These are phyloP conservation scores for Rhizophagus clarus DNA, from an alignment of 192 early-diverging fungal species.

Conservation along the genomic window DNA sequence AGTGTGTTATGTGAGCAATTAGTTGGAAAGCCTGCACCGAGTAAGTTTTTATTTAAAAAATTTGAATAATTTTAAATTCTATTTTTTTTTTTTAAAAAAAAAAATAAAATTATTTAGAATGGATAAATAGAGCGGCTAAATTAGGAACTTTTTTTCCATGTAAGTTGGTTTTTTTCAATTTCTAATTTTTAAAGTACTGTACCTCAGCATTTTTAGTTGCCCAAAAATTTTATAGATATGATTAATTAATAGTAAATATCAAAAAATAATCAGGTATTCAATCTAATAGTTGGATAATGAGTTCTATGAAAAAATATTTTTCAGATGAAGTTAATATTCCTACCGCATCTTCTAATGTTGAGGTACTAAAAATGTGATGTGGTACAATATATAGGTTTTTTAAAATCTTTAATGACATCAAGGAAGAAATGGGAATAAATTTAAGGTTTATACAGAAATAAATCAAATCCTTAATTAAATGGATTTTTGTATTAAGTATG, in stretches of 20 bases:
- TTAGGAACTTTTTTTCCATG: slow-evolving; percentile 51
- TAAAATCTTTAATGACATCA: no score
- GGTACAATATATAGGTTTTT: background rate
- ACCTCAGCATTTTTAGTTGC: slow-evolving; percentile 6
- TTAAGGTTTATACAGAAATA: no score
- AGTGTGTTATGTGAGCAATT: slow-evolving; percentile 16
- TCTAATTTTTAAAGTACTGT: background rate
- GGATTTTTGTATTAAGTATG: no score
- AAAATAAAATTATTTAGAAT: slow-evolving; percentile 27
- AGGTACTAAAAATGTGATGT: background rate
- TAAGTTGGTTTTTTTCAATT: slow-evolving; percentile 2
- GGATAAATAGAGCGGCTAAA: slow-evolving; percentile 51
- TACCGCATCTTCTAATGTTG: background rate
- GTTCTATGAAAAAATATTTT: background rate
- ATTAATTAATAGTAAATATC: background rate
- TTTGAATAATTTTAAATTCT: background rate
- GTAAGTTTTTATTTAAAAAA: slow-evolving; percentile 7
- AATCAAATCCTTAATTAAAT: no score
- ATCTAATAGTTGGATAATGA: background rate
- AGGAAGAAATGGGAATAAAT: no score
- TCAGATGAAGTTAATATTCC: background rate
- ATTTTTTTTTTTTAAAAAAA: background rate
- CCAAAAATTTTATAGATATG: background rate
- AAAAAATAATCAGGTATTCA: slow-evolving; percentile 5
- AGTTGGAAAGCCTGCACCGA: slow-evolving; percentile 25